These are phyloP conservation scores for Xylaria flabelliformis DNA, from an alignment of 495 filamentous ascomycete genomes.

Conservation along the genomic window DNA sequence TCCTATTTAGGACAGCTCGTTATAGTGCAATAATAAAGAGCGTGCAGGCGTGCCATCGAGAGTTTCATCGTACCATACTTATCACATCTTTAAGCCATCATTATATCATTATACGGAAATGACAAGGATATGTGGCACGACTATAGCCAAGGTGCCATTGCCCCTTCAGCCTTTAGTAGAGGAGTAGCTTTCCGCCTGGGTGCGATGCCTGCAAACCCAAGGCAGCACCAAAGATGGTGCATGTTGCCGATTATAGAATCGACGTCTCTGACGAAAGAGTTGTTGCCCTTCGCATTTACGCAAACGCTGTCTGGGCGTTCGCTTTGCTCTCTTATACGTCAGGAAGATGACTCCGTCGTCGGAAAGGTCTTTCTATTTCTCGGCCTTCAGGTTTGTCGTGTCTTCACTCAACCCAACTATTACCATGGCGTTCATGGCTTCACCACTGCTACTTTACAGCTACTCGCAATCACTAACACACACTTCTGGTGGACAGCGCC, in stretches of 20 bases:
- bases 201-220: not conserved
- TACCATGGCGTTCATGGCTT: not conserved
- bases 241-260: not conserved
- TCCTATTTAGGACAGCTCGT: not conserved
- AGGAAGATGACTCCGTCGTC: not conserved
- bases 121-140: not conserved
- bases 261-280: not conserved
- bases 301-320: not conserved
- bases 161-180: not conserved
- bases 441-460: no score
- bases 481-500: not conserved
- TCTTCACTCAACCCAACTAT: not conserved
- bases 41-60: not conserved
- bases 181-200: not conserved
- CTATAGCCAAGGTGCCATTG: not conserved
- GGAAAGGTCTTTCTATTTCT: constrained; percentile 1
- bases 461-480: not conserved
- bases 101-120: not conserved
- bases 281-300: not conserved
- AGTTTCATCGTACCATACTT: not conserved
- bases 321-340: not conserved
- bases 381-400: constrained; percentile 8
- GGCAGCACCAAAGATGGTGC: constrained; percentile 5
- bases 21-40: no score
- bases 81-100: not conserved